Base-by-base conservation (phyloP, 2,329 filamentous ascomycete species). In the Aspergillus vadensis region DNA sequence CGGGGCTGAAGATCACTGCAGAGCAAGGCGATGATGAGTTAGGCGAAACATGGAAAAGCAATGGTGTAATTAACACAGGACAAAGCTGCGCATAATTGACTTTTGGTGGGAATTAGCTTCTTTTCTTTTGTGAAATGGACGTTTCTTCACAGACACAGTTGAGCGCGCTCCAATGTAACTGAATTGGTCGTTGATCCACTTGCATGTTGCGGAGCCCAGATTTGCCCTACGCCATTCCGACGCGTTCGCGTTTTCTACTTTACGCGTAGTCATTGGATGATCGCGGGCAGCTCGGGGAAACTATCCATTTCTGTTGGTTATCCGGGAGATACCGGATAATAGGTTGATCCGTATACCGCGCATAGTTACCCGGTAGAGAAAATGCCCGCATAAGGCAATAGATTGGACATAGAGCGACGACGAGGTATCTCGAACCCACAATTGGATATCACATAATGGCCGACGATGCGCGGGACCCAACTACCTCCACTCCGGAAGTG, bases 191-290 rank as follows among this genome's bases (percentile, higher is more conserved):
- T 27, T 36, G 39, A 55, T 57, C 57, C 59, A 59, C 55, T 53
- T 30, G 47, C 50, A 54, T 47, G 57, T 55, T 60, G 57, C 60
- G 57, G 59, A 66, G 61, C 57, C 63, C 59, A 60, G 59, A 62
- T 54, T 58, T 61, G 60, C 61, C 59, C 56, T 58, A 60, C 61
- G 59, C 55, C 57, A 61, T 56, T 58, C 60, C 58, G 67, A 75
- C 74, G 74, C 73, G 74, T 71, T 67, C 72, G 73, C 72, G 74
- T 74, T 66, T 68, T 61, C 69, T 59, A 73, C 66, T 72, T 67
- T 64, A 69, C 67, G 66, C 67, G 61, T 61, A 36, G 41, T 63
- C 67, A 67, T 69, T 64, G 57, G 67, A 41, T 55, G 4, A 54
- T 30, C 50, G 41, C 21, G 54, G 49, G 53, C 55, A n/a, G 15